A percentile compares a stretch with the other conserved stretches of the same genome.
Conservation (phyloP, 2,329 filamentous ascomycete genomes). For the Arthrobotrys sphaeroides region DNA sequence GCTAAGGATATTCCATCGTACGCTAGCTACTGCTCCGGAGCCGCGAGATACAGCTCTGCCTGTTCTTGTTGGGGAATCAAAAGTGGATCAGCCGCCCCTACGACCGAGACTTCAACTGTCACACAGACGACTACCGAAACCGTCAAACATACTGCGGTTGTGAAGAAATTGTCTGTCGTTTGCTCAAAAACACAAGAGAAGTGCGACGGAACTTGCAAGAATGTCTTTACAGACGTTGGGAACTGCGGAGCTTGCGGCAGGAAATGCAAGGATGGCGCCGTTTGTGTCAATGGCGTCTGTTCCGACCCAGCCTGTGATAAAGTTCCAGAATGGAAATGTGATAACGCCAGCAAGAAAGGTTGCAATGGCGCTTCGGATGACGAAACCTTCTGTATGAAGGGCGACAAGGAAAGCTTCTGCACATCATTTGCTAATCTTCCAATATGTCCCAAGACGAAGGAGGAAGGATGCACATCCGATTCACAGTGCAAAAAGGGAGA, state of each 20-base stretch:
- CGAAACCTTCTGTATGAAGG: conserved; percentile 36
- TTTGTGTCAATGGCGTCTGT: conserved; percentile 41
- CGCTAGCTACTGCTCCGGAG: conserved; percentile 11
- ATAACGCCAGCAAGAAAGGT: background rate
- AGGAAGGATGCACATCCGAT: background rate
- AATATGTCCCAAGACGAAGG: conserved; percentile 1
- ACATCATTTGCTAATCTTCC: conserved; percentile 35
- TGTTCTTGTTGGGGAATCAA: conserved; percentile 45
- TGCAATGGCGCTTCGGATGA: conserved; percentile 22
- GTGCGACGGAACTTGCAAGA: conserved; percentile 31
- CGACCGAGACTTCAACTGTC: conserved; percentile 30
- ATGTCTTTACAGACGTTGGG: conserved; percentile 20
- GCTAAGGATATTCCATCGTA: conserved; percentile 5
- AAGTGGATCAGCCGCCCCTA: background rate
- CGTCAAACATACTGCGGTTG: background rate
- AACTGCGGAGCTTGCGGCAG: conserved; percentile 32
- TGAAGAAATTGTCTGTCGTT: background rate
- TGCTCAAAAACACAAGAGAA: conserved; percentile 11
- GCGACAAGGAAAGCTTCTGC: conserved; percentile 22
- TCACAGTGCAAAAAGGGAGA: conserved; percentile 7
- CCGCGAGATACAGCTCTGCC: conserved; percentile 31
- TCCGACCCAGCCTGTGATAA: conserved; percentile 25
- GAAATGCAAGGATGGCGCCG: conserved; percentile 19
- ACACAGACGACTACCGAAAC: conserved; percentile 48
- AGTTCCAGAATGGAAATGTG: conserved; percentile 18